Evolutionary conservation across 2,329 filamentous ascomycete species (phyloP), one percentile per base, ranked within the genome.

Genomic region (Paraconiothyrium sp.): DNA sequence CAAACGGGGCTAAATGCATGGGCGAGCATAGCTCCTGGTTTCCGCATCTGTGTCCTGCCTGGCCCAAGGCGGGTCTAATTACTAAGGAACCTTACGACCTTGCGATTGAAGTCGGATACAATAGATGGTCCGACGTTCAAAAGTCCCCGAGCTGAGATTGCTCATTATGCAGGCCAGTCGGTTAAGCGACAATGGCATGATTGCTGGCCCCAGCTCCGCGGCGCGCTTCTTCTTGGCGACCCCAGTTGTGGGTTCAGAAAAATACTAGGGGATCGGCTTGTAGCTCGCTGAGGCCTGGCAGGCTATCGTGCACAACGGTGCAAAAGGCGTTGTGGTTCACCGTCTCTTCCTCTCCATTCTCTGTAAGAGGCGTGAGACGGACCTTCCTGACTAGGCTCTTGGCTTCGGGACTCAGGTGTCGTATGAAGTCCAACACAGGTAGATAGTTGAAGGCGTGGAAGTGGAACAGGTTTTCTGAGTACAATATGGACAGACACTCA

Each of bases 391-490:
- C 73, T 62, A 76, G 64, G 47, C 68, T 75, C 64, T 77, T 77
- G 16, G 77, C 76, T 51, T 79, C 75, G 24, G 76, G 76, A 54
- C 76, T 77, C 41, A 79, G 62, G 56, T 76, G 72, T 46, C 77
- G 70, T 64, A 79, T 76, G 61, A 78, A 79, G 54, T 79, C 77
- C 59, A 79, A 60, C 34, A 79, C 76, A 51, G 77, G 77, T 44
- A 77, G 62, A 67, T 78, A 79, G 58, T 76, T 78, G 68, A 78
- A 77, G 14, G 72, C 75, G 65, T 79, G 74, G 61, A 79, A 79
- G 60, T 79, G 76, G 57, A 79, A 79, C 13, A 74, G 64, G 43
- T 79, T 79, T 60, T 79, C 77, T 13, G 76, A 78, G 59, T 78
- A 79, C 54, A 79, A 64, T 39, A 79, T 72, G 27, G 74, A 73